A percentile compares a stretch with the other conserved stretches of the same genome.
Evolutionary conservation across 768 basidiomycete species (phyloP).

Genomic region (Lactarius trivialis): DNA sequence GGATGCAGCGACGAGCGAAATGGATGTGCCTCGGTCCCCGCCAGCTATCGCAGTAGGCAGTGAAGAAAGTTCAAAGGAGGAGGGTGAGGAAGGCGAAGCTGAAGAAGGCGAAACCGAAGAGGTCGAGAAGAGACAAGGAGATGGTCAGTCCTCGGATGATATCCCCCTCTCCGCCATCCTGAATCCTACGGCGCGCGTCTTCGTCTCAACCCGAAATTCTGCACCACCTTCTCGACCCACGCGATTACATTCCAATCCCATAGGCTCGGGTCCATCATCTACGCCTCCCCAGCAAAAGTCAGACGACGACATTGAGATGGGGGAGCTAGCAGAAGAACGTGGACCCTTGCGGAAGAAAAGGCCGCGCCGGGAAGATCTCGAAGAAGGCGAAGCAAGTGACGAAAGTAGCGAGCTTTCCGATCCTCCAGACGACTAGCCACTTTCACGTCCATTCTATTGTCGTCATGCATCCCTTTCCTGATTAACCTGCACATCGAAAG

Average conservation of each 20-base stretch:
- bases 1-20: conserved; percentile 20
- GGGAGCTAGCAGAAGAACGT: conserved; percentile 75
- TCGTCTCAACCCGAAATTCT: conserved; percentile 29
- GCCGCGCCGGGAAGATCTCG: conserved; percentile 56
- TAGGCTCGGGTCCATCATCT: conserved; percentile 22
- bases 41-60: conserved; percentile 44
- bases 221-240: conserved; percentile 14
- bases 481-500: conserved; percentile 45
- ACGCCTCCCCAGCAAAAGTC: conserved; percentile 20
- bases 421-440: conserved; percentile 49
- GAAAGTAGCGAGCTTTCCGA: conserved; percentile 73
- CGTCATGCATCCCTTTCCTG: conserved; percentile 10
- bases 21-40: conserved; percentile 37
- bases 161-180: conserved; percentile 27
- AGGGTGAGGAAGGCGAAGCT: conserved; percentile 34
- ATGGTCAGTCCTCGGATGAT: conserved; percentile 30
- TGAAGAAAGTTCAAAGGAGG: conserved; percentile 24
- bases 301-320: conserved; percentile 80
- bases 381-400: conserved; percentile 84
- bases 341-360: conserved; percentile 51
- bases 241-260: not conserved
- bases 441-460: conserved; percentile 1
- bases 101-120: conserved; percentile 41
- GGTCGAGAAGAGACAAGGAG: conserved; percentile 34
- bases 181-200: conserved; percentile 31